phyloP scores from a whole-genome alignment of 176 grass and related monocot species.

The Avena sativa region DNA sequence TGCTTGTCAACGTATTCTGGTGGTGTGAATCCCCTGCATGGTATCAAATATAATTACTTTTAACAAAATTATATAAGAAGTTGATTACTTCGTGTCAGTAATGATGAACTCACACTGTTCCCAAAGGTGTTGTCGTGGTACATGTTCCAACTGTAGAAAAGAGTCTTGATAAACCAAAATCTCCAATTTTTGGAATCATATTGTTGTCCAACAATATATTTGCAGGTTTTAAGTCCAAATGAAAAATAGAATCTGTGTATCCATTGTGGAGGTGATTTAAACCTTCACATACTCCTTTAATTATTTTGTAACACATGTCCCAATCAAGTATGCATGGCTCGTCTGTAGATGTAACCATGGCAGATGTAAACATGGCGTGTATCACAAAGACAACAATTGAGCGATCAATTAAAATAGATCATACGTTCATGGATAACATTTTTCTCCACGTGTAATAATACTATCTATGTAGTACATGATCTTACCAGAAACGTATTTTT shows the following conservation, averaged over 20 bases:
- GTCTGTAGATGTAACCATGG: neutral
- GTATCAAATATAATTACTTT: neutral
- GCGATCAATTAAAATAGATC: neutral
- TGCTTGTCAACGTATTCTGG: neutral
- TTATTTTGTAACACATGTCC: neutral
- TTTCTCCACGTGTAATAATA: neutral
- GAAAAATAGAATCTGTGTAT: neutral
- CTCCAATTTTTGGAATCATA: neutral
- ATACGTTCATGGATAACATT: neutral
- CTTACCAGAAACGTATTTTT: neutral
- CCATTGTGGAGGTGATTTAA: neutral
- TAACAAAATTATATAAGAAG: neutral
- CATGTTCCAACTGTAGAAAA: neutral
- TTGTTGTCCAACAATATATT: neutral
- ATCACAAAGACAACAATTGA: neutral
- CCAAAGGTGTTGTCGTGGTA: neutral
- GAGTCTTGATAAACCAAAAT: slow-evolving; percentile 7
- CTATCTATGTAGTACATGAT: neutral
- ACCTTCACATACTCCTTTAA: neutral
- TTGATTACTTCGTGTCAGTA: neutral
- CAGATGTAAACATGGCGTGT: neutral
- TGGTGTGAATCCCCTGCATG: neutral
- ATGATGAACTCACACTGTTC: neutral
- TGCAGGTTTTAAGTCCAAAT: neutral
- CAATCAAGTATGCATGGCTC: neutral